Evolutionary conservation across 495 filamentous ascomycete genomes (phyloP), one percentile per base, ranked within the genome.

Genomic region (Talaromyces thailandensis): DNA sequence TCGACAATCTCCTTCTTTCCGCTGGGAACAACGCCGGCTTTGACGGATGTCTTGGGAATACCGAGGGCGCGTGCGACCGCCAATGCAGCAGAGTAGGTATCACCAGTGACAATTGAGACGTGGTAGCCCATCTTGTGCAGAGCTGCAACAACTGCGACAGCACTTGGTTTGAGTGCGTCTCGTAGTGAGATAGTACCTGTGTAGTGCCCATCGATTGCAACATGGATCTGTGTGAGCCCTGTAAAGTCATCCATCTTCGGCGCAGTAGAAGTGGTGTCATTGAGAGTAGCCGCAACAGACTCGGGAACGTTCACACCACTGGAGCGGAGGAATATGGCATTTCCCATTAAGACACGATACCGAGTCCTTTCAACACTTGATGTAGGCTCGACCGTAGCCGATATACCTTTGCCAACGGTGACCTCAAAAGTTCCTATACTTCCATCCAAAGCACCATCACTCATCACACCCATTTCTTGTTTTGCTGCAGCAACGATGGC

Each of bases 41-140:
- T 86, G 29, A 98, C 87, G 65, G 91, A 81, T 12, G 84, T 79
- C 1, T 76, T 68, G 0, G 88, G 77, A 64, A 99, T 97, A 53
- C 92, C 92, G 55, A 97, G 90, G 4, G 87, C 83, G 5, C 83
- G 75, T 5, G 94, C 95, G 56, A 98, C 91, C 37, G 90, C 85
- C 1, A 88, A 69, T 5, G 94, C 94, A 3, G 94, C 89, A 25
- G 89, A 81, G 26, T 81, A 81, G 45, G 95, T 91, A 72, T 99
- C 94, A 57, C 94, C 94, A 0, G 94, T 99, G 5, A 99, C 92
- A 70, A 98, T 91, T 29, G 92, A 89, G 5, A 89, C 87, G 58
- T 88, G 86, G 68, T 98, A 87, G 21, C 88, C 86, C 84, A 98
- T 89, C 60, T 83, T 84, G 68, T 87, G 82, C 52, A 99, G 79